Percentiles rank a stretch among this genome's conserved stretches.
Evolutionary conservation across 805 yeast genomes (phyloP).

Genomic region (Jamesozyma jinghongensis): DNA sequence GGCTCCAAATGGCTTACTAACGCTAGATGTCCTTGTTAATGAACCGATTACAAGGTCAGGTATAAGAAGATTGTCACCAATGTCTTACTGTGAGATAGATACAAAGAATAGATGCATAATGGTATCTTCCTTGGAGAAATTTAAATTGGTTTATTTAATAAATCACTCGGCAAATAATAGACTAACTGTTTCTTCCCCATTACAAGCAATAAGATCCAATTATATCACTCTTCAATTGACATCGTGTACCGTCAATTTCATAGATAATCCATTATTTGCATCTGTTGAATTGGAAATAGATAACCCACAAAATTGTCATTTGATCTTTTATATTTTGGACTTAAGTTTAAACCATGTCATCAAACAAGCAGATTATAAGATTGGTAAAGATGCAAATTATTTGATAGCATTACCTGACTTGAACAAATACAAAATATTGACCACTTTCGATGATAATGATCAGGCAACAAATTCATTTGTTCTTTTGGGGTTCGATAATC

Average conservation of each 20-base stretch:
- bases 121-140: conserved; percentile 63
- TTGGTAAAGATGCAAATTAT: conserved; percentile 35
- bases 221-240: conserved; percentile 43
- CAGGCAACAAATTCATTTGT: conserved; percentile 40
- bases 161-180: conserved; percentile 39
- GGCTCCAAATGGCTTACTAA: conserved; percentile 30
- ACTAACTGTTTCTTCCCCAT: conserved; percentile 56
- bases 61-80: conserved; percentile 65
- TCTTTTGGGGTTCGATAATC: conserved; percentile 50
- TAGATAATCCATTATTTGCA: conserved; percentile 77
- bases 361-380: conserved; percentile 36
- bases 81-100: conserved; percentile 61
- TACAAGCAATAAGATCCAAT: conserved; percentile 51
- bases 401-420: conserved; percentile 57
- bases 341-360: conserved; percentile 75
- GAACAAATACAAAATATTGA: conserved; percentile 15
- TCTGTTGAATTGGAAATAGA: conserved; percentile 56
- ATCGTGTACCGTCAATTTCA: conserved; percentile 61
- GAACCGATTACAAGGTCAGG: conserved; percentile 73
- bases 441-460: conserved; percentile 12
- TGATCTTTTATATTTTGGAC: conserved; percentile 75
- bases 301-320: conserved; percentile 16
- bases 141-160: conserved; percentile 61
- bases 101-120: conserved; percentile 62
- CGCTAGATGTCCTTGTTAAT: conserved; percentile 38